These are phyloP conservation scores for Magnaporthiopsis poae DNA, from an alignment of 2,329 filamentous ascomycete genomes.

Conservation along the genomic window DNA sequence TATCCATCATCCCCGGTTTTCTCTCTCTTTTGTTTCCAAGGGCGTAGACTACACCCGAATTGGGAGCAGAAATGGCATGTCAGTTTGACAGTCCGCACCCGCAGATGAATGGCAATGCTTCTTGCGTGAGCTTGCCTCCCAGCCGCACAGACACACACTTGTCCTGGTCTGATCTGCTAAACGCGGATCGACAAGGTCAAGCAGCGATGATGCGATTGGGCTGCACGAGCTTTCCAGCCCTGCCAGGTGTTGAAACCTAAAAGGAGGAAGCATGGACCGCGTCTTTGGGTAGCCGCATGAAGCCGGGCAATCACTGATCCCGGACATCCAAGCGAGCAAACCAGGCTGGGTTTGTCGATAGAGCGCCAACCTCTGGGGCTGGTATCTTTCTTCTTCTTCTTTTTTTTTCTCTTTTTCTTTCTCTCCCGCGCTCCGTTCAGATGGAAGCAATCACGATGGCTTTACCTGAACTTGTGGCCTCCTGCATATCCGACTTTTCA, in stretches of 20 bases:
- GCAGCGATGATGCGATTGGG: background rate
- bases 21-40: background rate
- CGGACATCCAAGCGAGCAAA: background rate
- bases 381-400: background rate
- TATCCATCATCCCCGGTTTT: background rate
- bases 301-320: background rate
- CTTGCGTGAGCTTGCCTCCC: background rate
- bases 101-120: background rate
- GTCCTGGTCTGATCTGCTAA: background rate
- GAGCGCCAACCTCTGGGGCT: background rate
- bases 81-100: background rate
- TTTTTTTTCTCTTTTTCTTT: background rate
- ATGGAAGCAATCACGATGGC: conserved; percentile 53
- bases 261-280: background rate
- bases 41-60: background rate
- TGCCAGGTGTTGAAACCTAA: background rate
- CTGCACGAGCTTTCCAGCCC: background rate
- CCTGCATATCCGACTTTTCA: conserved; percentile 54
- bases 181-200: background rate
- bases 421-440: conserved; percentile 13
- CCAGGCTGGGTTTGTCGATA: background rate
- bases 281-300: background rate
- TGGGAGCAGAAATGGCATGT: background rate
- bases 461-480: conserved; percentile 51
- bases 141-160: background rate